Conservation (phyloP, 768 basidiomycete species). For the Xanthoconium stramineum region DNA sequence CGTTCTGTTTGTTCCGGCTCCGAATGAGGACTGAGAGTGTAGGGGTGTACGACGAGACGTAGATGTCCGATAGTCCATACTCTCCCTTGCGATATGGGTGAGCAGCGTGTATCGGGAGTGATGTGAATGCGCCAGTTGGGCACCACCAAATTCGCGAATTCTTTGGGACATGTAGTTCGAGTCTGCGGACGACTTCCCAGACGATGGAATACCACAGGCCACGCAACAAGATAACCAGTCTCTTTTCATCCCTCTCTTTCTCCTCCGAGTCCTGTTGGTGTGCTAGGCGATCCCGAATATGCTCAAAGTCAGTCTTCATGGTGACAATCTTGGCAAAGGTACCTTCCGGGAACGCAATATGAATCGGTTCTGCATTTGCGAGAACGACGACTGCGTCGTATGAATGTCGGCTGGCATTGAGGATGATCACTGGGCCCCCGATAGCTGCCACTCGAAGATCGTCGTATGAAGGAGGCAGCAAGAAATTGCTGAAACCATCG, state of each 20-base stretch:
- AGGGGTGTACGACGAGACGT: slow-evolving; percentile 32
- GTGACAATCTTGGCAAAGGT: slow-evolving; percentile 3
- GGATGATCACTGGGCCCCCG: slow-evolving; percentile 32
- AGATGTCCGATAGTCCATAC: slow-evolving; percentile 22
- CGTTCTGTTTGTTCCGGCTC: slow-evolving; percentile 2
- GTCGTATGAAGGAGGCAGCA: slow-evolving; percentile 19
- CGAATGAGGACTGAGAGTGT: slow-evolving; percentile 28
- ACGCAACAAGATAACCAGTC: slow-evolving; percentile 9
- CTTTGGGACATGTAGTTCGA: slow-evolving; percentile 9
- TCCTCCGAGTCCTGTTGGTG: not conserved
- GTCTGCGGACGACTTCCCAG: slow-evolving; percentile 14
- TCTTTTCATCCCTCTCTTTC: slow-evolving; percentile 3
- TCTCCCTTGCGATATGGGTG: slow-evolving; percentile 12
- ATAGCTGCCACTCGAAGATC: slow-evolving; percentile 17
- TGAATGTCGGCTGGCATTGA: slow-evolving; percentile 27
- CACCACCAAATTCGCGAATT: slow-evolving; percentile 33
- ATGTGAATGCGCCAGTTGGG: slow-evolving; percentile 23
- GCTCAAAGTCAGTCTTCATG: slow-evolving; percentile 4
- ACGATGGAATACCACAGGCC: slow-evolving; percentile 30
- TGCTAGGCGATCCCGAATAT: not conserved
- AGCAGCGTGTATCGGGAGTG: slow-evolving; percentile 31
- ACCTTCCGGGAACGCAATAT: slow-evolving; percentile 8
- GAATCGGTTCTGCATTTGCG: slow-evolving; percentile 5
- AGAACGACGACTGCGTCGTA: slow-evolving; percentile 27
- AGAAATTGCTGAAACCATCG: slow-evolving; percentile 23